phyloP scores from a whole-genome alignment of 768 basidiomycete species.

The Steccherinum ochraceum region DNA sequence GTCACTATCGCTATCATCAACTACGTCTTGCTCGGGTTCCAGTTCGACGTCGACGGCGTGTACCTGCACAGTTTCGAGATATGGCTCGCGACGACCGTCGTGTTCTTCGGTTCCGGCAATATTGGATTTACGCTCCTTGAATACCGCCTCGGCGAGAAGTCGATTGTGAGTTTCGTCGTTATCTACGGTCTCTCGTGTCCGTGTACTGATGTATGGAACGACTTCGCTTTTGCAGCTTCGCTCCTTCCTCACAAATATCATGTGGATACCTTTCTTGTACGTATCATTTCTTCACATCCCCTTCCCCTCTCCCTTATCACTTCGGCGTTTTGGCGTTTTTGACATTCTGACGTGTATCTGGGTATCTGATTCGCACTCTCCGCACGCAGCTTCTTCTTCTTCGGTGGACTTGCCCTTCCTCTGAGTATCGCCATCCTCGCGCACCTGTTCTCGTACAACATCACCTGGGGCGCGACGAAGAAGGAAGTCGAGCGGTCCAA shows the following conservation, averaged over 20 bases:
- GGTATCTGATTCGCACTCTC: too few species aligned
- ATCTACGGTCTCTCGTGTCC: background rate
- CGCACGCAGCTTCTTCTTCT: conserved; percentile 65
- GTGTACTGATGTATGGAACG: background rate
- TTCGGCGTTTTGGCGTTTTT: too few species aligned
- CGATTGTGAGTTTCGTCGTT: conserved; percentile 16
- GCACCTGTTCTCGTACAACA: conserved; percentile 71
- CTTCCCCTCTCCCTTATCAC: background rate
- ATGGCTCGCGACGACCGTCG: conserved; percentile 70
- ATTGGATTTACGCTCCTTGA: conserved; percentile 67
- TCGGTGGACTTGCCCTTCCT: conserved; percentile 69
- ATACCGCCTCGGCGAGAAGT: conserved; percentile 54
- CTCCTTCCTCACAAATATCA: conserved; percentile 25
- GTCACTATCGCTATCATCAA: conserved; percentile 65
- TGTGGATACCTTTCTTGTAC: conserved; percentile 37
- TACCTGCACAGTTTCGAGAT: conserved; percentile 80
- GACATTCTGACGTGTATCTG: background rate
- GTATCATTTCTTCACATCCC: conserved; percentile 9
- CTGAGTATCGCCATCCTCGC: conserved; percentile 58
- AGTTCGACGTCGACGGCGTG: conserved; percentile 65
- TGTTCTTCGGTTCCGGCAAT: conserved; percentile 72
- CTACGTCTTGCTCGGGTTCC: conserved; percentile 69
- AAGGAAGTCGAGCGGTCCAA: conserved; percentile 87
- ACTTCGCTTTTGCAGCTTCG: conserved; percentile 13
- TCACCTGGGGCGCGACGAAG: conserved; percentile 72